phyloP scores from a whole-genome alignment of 2,329 filamentous ascomycete genomes.

The Cucurbitaria berberidis region DNA sequence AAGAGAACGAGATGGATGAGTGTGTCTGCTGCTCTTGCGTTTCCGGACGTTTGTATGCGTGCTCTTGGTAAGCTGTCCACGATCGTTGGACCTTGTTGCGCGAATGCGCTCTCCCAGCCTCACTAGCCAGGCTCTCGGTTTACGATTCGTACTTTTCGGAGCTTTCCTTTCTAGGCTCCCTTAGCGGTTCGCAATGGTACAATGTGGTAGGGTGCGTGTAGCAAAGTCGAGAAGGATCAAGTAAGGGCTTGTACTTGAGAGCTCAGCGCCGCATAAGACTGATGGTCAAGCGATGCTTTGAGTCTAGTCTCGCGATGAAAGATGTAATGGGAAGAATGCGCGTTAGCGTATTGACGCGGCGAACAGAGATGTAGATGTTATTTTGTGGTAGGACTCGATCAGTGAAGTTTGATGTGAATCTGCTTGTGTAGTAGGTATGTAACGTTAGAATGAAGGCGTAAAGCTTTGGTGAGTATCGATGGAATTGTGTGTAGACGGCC shows the following conservation, averaged over 20 bases:
- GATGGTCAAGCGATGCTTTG: background rate
- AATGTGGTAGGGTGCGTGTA: background rate
- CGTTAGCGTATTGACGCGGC: background rate
- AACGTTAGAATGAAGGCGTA: background rate
- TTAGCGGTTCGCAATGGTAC: background rate
- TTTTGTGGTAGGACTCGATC: background rate
- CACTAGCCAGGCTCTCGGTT: background rate
- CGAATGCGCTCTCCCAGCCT: background rate
- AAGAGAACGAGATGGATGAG: background rate
- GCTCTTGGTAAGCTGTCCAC: background rate
- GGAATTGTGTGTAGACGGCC: background rate
- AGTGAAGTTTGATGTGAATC: background rate
- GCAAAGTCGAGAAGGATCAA: background rate
- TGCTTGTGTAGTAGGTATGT: background rate
- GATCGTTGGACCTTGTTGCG: background rate
- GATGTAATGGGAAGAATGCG: background rate
- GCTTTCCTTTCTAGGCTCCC: background rate
- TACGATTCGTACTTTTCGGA: background rate
- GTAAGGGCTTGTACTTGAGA: background rate
- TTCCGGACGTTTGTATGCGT: background rate
- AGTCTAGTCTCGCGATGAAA: background rate
- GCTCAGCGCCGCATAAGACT: background rate
- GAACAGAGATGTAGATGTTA: background rate
- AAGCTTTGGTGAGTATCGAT: background rate
- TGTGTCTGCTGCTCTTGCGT: background rate